These are phyloP conservation scores for Caulochytrium protostelioides DNA, from an alignment of 371 early-diverging fungal species.

Conservation along the genomic window DNA sequence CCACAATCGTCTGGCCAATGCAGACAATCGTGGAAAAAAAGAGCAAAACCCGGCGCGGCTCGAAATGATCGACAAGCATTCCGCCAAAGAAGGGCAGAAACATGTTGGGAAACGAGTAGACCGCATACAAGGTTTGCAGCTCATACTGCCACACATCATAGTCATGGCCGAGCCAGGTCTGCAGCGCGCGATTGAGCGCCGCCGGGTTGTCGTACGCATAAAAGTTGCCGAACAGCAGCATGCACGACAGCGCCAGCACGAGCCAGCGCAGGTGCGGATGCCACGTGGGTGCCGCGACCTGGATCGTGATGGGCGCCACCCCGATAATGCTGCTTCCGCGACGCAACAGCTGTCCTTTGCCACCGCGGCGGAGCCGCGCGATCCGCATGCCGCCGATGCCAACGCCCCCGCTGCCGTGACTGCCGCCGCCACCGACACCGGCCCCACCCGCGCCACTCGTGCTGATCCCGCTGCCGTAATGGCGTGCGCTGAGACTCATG, in stretches of 20 bases:
- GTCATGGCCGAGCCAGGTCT: slow-evolving; percentile 25
- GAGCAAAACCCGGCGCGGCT: slow-evolving; percentile 22
- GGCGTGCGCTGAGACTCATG: no score
- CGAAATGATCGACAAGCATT: slow-evolving; percentile 26
- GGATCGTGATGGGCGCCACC: no score
- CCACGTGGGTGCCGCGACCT: background rate
- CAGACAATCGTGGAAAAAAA: slow-evolving; percentile 33
- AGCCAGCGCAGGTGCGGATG: slow-evolving; percentile 14
- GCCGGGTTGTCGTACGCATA: slow-evolving; percentile 51
- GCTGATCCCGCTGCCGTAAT: no score
- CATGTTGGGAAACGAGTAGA: slow-evolving; percentile 54
- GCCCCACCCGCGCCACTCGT: no score
- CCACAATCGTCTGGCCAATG: slow-evolving; percentile 39
- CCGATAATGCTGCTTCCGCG: no score
- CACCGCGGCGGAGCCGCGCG: no score
- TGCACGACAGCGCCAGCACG: slow-evolving; percentile 25
- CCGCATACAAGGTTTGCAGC: slow-evolving; percentile 44
- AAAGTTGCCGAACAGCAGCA: slow-evolving; percentile 34
- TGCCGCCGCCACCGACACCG: no score
- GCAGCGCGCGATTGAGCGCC: slow-evolving; percentile 38
- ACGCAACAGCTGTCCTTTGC: no score
- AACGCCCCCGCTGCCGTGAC: no score
- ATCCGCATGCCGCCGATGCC: no score
- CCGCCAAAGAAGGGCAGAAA: slow-evolving; percentile 46
- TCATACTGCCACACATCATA: slow-evolving; percentile 37